Percentiles rank a stretch among this genome's conserved stretches.
phyloP scores from a whole-genome alignment of 306 rosid species.

The Gastrolobium villosum region DNA sequence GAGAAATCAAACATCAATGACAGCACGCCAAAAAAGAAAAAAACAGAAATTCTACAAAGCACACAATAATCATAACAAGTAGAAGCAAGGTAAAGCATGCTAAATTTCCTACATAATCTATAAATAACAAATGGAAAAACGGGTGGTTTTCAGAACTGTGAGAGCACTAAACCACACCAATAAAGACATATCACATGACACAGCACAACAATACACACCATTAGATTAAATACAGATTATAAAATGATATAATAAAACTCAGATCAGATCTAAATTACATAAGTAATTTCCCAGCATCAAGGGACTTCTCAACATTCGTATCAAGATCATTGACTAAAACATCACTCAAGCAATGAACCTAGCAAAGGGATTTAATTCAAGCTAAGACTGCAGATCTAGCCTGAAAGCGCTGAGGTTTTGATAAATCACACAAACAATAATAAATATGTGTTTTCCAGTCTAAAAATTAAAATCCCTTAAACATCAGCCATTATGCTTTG shows the following conservation, averaged over 20 bases:
- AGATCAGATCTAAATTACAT: not conserved
- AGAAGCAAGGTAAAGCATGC: constrained; percentile 17
- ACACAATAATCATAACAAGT: constrained; percentile 3
- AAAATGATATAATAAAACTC: not conserved
- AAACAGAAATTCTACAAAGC: constrained; percentile 28
- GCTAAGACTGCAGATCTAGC: constrained; percentile 30
- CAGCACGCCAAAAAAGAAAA: not conserved
- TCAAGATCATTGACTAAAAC: not conserved
- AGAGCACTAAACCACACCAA: not conserved
- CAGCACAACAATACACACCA: not conserved
- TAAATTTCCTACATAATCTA: not conserved
- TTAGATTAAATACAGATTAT: not conserved
- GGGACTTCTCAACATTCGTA: not conserved
- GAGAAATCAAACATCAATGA: constrained; percentile 35
- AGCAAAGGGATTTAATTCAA: not conserved
- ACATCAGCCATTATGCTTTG: not conserved
- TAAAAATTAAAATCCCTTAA: not conserved
- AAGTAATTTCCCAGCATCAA: not conserved
- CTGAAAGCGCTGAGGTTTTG: not conserved
- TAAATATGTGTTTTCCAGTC: not conserved
- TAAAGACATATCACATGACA: not conserved
- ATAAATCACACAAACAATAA: not conserved
- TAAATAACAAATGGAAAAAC: constrained; percentile 23
- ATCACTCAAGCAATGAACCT: not conserved
- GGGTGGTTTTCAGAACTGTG: not conserved